phyloP scores from a whole-genome alignment of 805 yeast species.

The Cyberlindnera mrakii region DNA sequence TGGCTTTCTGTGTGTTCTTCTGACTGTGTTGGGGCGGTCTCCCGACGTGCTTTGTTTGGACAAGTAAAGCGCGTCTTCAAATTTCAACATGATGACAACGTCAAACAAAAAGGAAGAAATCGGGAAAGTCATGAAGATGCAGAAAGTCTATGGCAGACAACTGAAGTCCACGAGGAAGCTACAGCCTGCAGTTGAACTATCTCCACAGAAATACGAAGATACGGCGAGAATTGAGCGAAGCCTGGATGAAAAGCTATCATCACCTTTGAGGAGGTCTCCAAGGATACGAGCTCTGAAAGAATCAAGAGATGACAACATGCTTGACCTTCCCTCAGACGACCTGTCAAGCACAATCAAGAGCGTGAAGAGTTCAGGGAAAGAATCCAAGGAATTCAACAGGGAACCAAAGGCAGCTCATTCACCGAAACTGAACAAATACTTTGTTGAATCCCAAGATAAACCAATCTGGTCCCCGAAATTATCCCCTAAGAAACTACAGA shows the following conservation, averaged over 20 bases:
- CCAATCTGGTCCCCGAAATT: constrained; percentile 20
- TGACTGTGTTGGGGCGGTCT: too few species aligned
- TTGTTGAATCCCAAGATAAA: constrained; percentile 19
- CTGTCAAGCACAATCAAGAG: too few species aligned
- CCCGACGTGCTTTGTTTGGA: too few species aligned
- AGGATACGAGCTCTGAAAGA: background rate
- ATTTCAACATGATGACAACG: background rate
- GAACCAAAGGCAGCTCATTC: background rate
- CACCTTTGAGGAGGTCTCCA: background rate
- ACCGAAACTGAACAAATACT: constrained; percentile 11
- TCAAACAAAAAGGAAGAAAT: too few species aligned
- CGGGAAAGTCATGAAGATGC: too few species aligned
- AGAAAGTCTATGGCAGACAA: too few species aligned
- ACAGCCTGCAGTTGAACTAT: background rate
- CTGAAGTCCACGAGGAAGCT: background rate
- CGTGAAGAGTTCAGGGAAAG: too few species aligned
- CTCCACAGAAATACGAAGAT: background rate
- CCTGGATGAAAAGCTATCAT: background rate
- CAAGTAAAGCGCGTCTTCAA: too few species aligned
- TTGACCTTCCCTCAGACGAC: too few species aligned
- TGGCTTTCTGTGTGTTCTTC: too few species aligned
- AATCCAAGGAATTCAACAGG: background rate
- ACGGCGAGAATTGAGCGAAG: too few species aligned
- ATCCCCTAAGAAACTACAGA: background rate
- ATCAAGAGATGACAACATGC: too few species aligned